Percentiles rank a stretch among this genome's conserved stretches.
phyloP scores from a whole-genome alignment of 805 yeast genomes.

The Wickerhamomyces ciferrii region DNA sequence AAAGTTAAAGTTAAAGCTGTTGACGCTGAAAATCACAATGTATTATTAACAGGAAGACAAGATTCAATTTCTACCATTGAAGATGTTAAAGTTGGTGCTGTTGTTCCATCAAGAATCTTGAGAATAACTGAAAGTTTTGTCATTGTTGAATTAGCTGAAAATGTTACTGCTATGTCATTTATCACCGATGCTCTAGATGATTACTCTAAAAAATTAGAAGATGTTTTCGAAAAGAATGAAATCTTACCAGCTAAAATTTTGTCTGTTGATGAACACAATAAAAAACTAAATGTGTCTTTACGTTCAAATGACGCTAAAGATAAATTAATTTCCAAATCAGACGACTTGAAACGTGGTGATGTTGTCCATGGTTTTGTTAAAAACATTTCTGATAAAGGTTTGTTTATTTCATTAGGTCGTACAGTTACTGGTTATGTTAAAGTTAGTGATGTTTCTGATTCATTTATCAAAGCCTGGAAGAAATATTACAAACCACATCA shows the following conservation, averaged over 20 bases:
- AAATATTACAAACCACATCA: conserved; percentile 66
- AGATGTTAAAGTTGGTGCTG: conserved; percentile 50
- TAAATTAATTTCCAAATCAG: conserved; percentile 38
- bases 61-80: conserved; percentile 33
- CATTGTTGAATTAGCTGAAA: conserved; percentile 63
- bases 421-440: conserved; percentile 73
- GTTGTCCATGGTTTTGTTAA: conserved; percentile 79
- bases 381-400: conserved; percentile 67
- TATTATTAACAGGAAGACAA: conserved; percentile 45
- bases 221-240: conserved; percentile 44
- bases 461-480: conserved; percentile 85
- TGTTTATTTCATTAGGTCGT: conserved; percentile 73
- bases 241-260: conserved; percentile 52
- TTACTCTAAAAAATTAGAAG: conserved; percentile 47
- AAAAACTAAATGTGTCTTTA: conserved; percentile 59
- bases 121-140: conserved; percentile 56
- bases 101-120: conserved; percentile 56
- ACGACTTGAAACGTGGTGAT: conserved; percentile 62
- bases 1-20: conserved; percentile 47
- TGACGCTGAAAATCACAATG: conserved; percentile 48
- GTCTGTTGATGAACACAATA: conserved; percentile 29
- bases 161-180: conserved; percentile 57
- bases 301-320: conserved; percentile 50
- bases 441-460: conserved; percentile 76
- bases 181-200: conserved; percentile 76